phyloP scores from a whole-genome alignment of 108 stramenopile genomes.

The Cyclostephanos tholiformis region DNA sequence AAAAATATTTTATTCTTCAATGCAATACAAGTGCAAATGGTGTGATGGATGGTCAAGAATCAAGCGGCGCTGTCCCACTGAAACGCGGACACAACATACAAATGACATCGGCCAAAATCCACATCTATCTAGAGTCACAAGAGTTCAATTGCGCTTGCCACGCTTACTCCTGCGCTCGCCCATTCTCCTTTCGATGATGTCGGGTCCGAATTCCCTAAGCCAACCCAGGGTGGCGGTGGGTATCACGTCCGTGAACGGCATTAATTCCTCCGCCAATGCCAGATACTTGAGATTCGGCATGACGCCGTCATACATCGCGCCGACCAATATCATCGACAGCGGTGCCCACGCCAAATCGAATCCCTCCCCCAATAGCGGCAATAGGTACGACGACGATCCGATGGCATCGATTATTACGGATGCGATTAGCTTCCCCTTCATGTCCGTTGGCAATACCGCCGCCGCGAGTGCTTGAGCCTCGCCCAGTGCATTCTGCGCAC shows the following conservation, averaged over 20 bases:
- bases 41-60: not conserved
- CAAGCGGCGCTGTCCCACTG: not conserved
- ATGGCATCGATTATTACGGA: constrained; percentile 80
- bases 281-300: constrained; percentile 80
- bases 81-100: not conserved
- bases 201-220: constrained; percentile 72
- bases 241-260: constrained; percentile 94
- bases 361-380: constrained; percentile 88
- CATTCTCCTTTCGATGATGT: constrained; percentile 30
- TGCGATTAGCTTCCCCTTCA: constrained; percentile 67
- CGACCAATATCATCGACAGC: constrained; percentile 76
- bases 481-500: not conserved
- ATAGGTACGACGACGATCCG: constrained; percentile 76
- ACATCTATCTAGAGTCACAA: constrained; percentile 2
- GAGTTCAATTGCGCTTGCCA: constrained; percentile 10
- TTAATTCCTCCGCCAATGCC: constrained; percentile 79
- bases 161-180: constrained; percentile 30
- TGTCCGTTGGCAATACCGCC: constrained; percentile 60
- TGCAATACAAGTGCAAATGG: not conserved
- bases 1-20: not conserved
- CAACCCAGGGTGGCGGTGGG: constrained; percentile 91
- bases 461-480: constrained; percentile 59
- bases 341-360: constrained; percentile 93
- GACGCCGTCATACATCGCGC: constrained; percentile 84
- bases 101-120: not conserved